phyloP scores from a whole-genome alignment of 768 basidiomycete species.

The Piloderma croceum region DNA sequence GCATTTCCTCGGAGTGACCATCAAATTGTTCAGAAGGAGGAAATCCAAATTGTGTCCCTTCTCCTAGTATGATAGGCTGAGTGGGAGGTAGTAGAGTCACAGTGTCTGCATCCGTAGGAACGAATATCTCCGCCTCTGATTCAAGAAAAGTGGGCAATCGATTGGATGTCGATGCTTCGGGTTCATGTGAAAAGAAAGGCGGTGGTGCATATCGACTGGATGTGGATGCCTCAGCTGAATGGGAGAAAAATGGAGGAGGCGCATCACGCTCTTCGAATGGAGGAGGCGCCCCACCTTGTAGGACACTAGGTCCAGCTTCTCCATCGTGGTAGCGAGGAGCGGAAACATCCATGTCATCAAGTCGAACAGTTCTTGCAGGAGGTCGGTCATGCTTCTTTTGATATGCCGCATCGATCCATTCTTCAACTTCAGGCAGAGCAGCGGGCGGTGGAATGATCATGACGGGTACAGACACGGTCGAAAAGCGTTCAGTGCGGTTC shows the following conservation, averaged over 20 bases:
- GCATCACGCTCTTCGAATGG: conserved; percentile 82
- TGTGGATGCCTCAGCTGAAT: conserved; percentile 52
- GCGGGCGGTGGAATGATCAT: conserved; percentile 69
- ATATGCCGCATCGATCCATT: conserved; percentile 67
- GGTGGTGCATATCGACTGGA: too few species aligned
- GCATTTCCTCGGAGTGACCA: conserved; percentile 68
- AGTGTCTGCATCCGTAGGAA: conserved; percentile 45
- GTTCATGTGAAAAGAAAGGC: conserved; percentile 44
- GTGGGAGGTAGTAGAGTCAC: conserved; percentile 26
- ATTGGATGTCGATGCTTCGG: conserved; percentile 53
- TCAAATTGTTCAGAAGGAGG: conserved; percentile 68
- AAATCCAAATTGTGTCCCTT: conserved; percentile 79
- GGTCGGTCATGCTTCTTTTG: conserved; percentile 86
- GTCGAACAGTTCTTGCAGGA: conserved; percentile 61
- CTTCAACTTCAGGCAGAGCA: conserved; percentile 74
- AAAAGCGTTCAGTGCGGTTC: conserved; percentile 61
- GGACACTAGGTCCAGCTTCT: conserved; percentile 71
- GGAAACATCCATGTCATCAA: conserved; percentile 56
- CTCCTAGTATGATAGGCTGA: conserved; percentile 50
- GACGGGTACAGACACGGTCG: conserved; percentile 62
- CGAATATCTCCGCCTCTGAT: conserved; percentile 70
- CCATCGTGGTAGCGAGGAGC: conserved; percentile 65
- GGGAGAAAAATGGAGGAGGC: conserved; percentile 66
- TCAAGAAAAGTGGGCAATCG: conserved; percentile 72
- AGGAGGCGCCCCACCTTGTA: conserved; percentile 63